phyloP scores from a whole-genome alignment of 2,329 filamentous ascomycete species.

The Parastagonospora avenae region DNA sequence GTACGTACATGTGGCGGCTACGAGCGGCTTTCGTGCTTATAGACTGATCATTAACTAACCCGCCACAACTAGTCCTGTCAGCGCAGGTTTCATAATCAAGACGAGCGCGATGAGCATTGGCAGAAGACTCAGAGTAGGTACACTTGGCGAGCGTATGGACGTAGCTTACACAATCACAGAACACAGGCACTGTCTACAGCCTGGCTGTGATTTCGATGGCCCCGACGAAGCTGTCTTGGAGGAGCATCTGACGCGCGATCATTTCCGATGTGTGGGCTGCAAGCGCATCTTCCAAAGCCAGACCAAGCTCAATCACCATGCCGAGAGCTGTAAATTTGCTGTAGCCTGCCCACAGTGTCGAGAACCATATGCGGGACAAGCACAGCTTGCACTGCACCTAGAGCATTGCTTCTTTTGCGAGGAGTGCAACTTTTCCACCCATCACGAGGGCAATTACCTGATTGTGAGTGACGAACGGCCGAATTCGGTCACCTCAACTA shows the following conservation, averaged over 20 bases:
- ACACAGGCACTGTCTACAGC: conserved; percentile 41
- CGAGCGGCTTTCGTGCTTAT: neutral
- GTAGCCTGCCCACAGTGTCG: conserved; percentile 27
- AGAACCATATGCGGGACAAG: conserved; percentile 22
- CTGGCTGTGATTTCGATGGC: conserved; percentile 40
- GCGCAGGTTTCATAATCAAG: conserved; percentile 33
- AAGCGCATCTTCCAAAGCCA: conserved; percentile 31
- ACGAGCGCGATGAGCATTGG: conserved; percentile 42
- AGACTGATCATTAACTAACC: neutral
- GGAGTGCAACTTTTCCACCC: conserved; percentile 26
- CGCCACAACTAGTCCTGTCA: conserved; percentile 23
- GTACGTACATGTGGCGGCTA: neutral
- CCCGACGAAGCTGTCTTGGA: conserved; percentile 19
- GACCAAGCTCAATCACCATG: conserved; percentile 34
- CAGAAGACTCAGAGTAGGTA: conserved; percentile 27
- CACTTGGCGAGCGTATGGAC: neutral
- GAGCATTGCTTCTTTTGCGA: conserved; percentile 28
- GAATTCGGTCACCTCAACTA: neutral
- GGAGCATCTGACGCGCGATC: conserved; percentile 32
- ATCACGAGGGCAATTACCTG: conserved; percentile 24
- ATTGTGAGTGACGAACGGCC: conserved; percentile 20
- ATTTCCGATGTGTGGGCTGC: conserved; percentile 41
- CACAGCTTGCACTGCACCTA: conserved; percentile 24
- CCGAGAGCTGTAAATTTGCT: conserved; percentile 23
- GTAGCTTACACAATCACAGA: conserved; percentile 6